These are phyloP conservation scores for Brassica napus DNA, from an alignment of 345 rosid species.

Conservation along the genomic window DNA sequence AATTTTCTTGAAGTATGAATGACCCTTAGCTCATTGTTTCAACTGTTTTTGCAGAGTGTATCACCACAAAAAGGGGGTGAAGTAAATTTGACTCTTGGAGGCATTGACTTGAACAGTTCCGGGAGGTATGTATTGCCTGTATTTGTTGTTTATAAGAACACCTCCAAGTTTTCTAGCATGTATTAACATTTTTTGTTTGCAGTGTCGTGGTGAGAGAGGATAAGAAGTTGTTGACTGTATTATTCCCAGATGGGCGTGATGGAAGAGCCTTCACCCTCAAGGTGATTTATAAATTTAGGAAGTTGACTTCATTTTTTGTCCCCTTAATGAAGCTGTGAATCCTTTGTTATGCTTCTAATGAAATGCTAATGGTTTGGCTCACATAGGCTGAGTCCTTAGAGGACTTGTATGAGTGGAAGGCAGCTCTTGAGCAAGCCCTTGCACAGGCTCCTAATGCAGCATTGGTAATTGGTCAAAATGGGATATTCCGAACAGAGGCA, in stretches of 20 bases:
- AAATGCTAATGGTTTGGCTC: conserved; percentile 21
- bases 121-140: conserved; percentile 63
- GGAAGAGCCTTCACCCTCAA: conserved; percentile 99
- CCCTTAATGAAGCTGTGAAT: background rate
- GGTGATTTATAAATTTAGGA: conserved; percentile 47
- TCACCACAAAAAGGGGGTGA: conserved; percentile 93
- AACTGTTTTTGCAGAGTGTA: conserved; percentile 61
- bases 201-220: conserved; percentile 98
- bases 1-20: background rate
- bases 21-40: conserved; percentile 21
- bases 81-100: conserved; percentile 92
- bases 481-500: conserved; percentile 79
- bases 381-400: conserved; percentile 87
- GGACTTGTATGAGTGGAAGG: conserved; percentile 91
- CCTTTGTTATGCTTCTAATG: conserved; percentile 13
- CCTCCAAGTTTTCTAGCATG: conserved; percentile 28
- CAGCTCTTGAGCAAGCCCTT: conserved; percentile 86
- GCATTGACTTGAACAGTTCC: conserved; percentile 94
- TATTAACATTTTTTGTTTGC: conserved; percentile 39
- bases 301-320: conserved; percentile 22
- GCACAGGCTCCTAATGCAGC: conserved; percentile 98
- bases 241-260: conserved; percentile 99
- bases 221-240: conserved; percentile 86
- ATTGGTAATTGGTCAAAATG: conserved; percentile 87
- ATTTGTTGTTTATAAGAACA: conserved; percentile 15